Base-by-base conservation (phyloP, 768 basidiomycete species). In the Naganishia randhawae region DNA sequence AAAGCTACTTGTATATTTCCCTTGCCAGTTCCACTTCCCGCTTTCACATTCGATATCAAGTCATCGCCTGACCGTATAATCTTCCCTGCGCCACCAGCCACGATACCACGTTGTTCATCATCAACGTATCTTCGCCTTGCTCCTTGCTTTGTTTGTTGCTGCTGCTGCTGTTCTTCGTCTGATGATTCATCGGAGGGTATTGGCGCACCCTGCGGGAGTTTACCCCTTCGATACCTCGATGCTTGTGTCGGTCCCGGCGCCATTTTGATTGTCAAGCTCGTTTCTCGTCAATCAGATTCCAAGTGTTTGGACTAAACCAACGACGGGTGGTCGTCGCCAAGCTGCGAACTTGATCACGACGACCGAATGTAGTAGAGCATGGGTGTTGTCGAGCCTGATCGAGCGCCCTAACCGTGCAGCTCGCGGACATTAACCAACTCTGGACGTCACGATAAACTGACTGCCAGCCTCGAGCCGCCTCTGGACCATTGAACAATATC, bases 71-170 rank as follows among this genome's bases (percentile, higher is more conserved):
- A 39, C 33, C 48, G 65, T 13, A 77, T 67, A 7, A 80, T 66
- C 48, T 73, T 37, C 32, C 78, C 78, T 37, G 78, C 77, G 0
- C 78, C 78, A 7, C 78, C 78, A 13, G 77, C 78, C 0, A 79
- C 78, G 13, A 65, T 17, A 9, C 52, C 63, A 45, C 29, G 16
- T 11, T 52, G 35, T 13, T 29, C 67, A 7, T 63, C 63, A 27
- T 64, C 63, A 5, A 32, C 45, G 16, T 16, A 71, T 35, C 37
- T 65, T 71, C 66, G 55, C 66, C 64, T 75, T 71, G 29, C 53
- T 39, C 55, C 70, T 69, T 22, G 45, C 45, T 48, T 48, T 22
- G 3, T 25, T 57, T 29, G 50, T 45, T 33, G 68, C 55, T 39
- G 37, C 25, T 32, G 39, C 33, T 72, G 65, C 16, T 71, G 71